Evolutionary conservation across 345 rosid genomes (phyloP), one percentile per base, ranked within the genome.

Genomic region (Nasturtium officinale): DNA sequence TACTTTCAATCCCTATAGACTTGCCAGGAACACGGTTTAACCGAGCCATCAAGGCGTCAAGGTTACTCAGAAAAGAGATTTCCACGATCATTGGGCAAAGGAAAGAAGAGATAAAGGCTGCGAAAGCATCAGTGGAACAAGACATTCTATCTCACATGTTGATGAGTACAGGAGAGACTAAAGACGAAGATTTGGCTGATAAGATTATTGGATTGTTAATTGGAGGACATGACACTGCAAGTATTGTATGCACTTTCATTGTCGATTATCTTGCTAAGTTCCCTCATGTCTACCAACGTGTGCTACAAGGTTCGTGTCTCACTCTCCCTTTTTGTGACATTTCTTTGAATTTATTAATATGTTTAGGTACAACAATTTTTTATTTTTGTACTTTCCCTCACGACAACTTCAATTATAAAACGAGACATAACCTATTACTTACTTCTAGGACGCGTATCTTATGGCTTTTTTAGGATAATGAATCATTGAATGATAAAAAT

Each of bases 211-310:
- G 76, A 21, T n/a, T 80, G 50, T 23, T 80, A 65, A 65, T 80
- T 1, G 81, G 75, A 17, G 83, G 83, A 65, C 76, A 77, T 47
- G 83, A 80, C 52, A 78, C 84, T 1, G 70, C 78, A 13, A 75
- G 80, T 71, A 80, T 73, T 3, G 66, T 65, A 18, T 62, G 77
- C 35, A 75, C 78, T 67, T 78, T 81, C 56, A 3, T 81, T 23
- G 70, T 78, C 47, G 62, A 61, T 67, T 78, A 48, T 57, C 82
- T 75, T 26, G 76, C 82, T 12, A 78, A 81, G 32, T 67, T 61
- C 3, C 84, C 84, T 61, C 65, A 62, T 52, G 52, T 78, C 28
- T 78, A 81, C 32, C 35, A 67, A 21, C 58, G 47, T 67, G 84
- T 81, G 46, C 65, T 65, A 30, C 67, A 61, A 40, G 84, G 84